phyloP scores from a whole-genome alignment of 176 grass and related monocot genomes.

The Lolium multiflorum region DNA sequence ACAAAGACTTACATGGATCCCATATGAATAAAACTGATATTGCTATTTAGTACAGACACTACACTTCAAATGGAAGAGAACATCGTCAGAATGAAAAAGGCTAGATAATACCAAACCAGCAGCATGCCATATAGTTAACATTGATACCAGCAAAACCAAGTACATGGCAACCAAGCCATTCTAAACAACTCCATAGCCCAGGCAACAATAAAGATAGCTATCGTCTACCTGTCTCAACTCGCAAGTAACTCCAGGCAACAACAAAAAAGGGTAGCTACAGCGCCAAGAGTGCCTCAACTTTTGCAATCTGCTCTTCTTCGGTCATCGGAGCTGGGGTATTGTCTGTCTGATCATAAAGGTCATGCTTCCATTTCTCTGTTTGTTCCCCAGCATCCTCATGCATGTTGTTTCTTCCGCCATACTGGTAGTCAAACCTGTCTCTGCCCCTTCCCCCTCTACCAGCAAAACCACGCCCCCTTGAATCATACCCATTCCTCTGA shows the following conservation, averaged over 20 bases:
- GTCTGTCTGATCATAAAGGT: constrained; percentile 84
- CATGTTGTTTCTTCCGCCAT: constrained; percentile 41
- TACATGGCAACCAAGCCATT: constrained; percentile 9
- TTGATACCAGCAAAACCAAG: constrained; percentile 9
- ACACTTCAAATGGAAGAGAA: background rate
- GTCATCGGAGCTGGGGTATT: constrained; percentile 70
- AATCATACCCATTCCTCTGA: constrained; percentile 59
- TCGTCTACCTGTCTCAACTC: constrained; percentile 24
- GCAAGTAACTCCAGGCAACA: constrained; percentile 34
- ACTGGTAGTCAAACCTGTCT: constrained; percentile 54
- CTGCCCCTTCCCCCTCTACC: constrained; percentile 60
- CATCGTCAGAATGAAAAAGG: constrained; percentile 9
- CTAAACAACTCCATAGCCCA: constrained; percentile 2
- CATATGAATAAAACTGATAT: background rate
- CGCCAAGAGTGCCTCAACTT: constrained; percentile 82
- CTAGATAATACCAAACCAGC: constrained; percentile 9
- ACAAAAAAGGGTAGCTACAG: constrained; percentile 51
- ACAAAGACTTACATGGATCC: constrained; percentile 12
- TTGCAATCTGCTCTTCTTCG: constrained; percentile 92
- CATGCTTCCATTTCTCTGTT: constrained; percentile 93
- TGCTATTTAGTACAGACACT: background rate
- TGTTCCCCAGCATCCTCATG: constrained; percentile 50
- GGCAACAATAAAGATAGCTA: background rate
- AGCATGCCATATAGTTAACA: background rate
- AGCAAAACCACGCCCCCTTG: constrained; percentile 57